A percentile compares a stretch with the other conserved stretches of the same genome.
These are phyloP conservation scores for Spirogloea muscicola DNA, from an alignment of 139 green algal species.

Conservation along the genomic window DNA sequence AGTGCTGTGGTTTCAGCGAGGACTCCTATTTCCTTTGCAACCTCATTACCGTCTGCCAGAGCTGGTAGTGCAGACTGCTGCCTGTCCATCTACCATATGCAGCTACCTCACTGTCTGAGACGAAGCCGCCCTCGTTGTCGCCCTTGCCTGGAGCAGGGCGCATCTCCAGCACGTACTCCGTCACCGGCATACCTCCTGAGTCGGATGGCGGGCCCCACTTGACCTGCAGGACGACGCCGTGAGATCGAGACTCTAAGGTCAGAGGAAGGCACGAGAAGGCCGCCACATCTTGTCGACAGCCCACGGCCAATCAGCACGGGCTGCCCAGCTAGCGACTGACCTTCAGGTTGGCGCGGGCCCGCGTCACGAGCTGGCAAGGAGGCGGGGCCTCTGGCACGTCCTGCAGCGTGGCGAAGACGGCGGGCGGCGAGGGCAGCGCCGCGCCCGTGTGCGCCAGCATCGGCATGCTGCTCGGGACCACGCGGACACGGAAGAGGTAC, in stretches of 20 bases:
- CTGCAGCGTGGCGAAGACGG: constrained; percentile 10
- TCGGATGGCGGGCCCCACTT: neutral
- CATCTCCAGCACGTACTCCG: neutral
- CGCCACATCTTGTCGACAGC: too few relatives aligned
- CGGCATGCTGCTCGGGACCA: neutral
- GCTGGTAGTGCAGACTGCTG: too few relatives aligned
- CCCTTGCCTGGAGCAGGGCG: neutral
- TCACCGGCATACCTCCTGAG: neutral
- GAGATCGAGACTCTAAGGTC: too few relatives aligned
- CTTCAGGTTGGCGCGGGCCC: neutral
- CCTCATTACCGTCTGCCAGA: too few relatives aligned
- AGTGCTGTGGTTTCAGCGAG: too few relatives aligned
- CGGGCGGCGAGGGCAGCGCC: neutral
- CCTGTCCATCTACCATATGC: too few relatives aligned
- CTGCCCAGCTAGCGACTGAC: neutral
- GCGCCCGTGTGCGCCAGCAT: too few relatives aligned
- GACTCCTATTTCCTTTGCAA: too few relatives aligned
- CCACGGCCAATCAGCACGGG: too few relatives aligned
- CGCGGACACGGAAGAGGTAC: constrained; percentile 4
- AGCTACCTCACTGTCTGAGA: too few relatives aligned
- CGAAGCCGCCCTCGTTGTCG: too few relatives aligned
- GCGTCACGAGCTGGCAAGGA: neutral
- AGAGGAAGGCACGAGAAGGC: too few relatives aligned
- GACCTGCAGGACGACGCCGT: neutral
- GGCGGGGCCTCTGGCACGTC: neutral